Conservation (phyloP, 352 stramenopile genomes). For the Pythium monospermum region DNA sequence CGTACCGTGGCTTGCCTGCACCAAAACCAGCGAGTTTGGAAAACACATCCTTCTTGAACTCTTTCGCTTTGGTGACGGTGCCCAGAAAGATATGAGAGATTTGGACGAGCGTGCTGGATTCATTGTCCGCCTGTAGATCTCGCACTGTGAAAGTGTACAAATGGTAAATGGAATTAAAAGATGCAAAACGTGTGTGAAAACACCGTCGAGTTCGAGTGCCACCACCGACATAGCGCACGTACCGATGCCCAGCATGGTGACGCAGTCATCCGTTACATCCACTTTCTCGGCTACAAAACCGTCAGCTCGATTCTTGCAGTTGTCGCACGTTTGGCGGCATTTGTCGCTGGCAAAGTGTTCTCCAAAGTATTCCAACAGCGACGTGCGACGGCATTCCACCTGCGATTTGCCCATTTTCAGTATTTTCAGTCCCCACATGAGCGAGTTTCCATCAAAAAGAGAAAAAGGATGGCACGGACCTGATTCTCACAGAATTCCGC, state of each 20-base stretch:
- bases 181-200: no score
- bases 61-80: constrained; percentile 54
- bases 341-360: constrained; percentile 77
- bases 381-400: constrained; percentile 78
- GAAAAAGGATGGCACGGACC: constrained; percentile 12
- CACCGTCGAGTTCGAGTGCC: no score
- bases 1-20: constrained; percentile 64
- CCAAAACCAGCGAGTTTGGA: constrained; percentile 55
- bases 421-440: no score
- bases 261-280: constrained; percentile 74
- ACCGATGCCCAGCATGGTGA: constrained; percentile 57
- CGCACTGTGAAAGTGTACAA: no score
- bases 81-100: constrained; percentile 72
- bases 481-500: constrained; percentile 87
- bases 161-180: no score
- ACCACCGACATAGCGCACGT: no score
- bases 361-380: constrained; percentile 85
- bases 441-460: constrained; percentile 5
- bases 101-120: constrained; percentile 68
- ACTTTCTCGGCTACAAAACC: constrained; percentile 65
- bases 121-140: constrained; percentile 45
- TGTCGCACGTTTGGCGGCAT: constrained; percentile 79
- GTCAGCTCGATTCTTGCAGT: constrained; percentile 78
- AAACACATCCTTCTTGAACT: constrained; percentile 66
- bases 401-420: neutral